Percentiles rank a stretch among this genome's conserved stretches.
phyloP scores from a whole-genome alignment of 1,139 yeast species.

The Protomyces inouyei region DNA sequence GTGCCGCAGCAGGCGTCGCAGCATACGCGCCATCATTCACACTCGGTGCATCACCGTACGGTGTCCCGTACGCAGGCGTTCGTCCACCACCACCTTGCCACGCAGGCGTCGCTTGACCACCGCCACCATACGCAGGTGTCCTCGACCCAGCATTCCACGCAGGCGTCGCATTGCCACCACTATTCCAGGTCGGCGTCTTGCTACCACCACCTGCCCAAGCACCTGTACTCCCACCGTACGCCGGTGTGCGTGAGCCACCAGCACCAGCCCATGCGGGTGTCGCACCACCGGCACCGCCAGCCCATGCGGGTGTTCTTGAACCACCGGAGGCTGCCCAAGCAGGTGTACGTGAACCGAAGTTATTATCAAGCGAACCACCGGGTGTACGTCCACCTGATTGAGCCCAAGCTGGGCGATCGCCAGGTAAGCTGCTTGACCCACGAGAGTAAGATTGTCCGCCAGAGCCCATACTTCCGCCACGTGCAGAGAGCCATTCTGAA shows the following conservation, averaged over 20 bases:
- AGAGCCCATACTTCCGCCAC: slow-evolving; percentile 32
- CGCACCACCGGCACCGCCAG: slow-evolving; percentile 37
- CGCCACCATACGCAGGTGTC: slow-evolving; percentile 34
- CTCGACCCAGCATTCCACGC: slow-evolving; percentile 39
- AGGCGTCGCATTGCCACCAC: slow-evolving; percentile 37
- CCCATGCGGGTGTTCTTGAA: slow-evolving; percentile 55
- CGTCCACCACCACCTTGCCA: slow-evolving; percentile 14
- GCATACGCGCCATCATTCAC: neutral
- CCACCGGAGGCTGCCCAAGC: slow-evolving; percentile 50
- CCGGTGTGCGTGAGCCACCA: slow-evolving; percentile 35
- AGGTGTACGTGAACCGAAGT: slow-evolving; percentile 52
- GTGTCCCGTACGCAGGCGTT: slow-evolving; percentile 1
- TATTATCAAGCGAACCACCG: slow-evolving; percentile 35
- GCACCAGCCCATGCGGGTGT: slow-evolving; percentile 37
- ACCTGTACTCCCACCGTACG: slow-evolving; percentile 35
- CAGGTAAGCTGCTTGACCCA: slow-evolving; percentile 30
- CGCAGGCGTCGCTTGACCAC: slow-evolving; percentile 29
- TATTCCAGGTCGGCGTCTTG: slow-evolving; percentile 39
- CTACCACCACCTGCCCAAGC: slow-evolving; percentile 42
- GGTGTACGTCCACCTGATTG: slow-evolving; percentile 37
- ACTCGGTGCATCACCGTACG: neutral
- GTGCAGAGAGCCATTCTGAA: slow-evolving; percentile 66
- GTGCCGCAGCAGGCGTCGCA: neutral
- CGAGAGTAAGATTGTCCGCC: slow-evolving; percentile 34
- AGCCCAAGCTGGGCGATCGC: slow-evolving; percentile 37